Evolutionary conservation across 169 alveolate genomes (phyloP).

Genomic region (Plasmodium falciparum): DNA sequence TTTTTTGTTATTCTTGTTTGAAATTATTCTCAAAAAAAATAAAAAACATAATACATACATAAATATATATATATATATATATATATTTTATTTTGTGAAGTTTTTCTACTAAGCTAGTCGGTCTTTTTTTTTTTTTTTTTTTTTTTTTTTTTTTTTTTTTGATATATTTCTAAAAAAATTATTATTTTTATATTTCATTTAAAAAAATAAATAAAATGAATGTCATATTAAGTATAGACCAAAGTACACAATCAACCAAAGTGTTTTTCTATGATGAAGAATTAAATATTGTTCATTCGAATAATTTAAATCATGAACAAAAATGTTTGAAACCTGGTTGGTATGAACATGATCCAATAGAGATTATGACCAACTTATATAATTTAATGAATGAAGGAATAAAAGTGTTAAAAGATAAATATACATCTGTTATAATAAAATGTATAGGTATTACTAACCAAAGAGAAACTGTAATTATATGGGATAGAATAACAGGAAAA

Average conservation of each 20-base stretch:
- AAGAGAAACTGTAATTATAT: constrained; percentile 90
- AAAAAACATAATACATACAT: too few relatives aligned
- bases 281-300: constrained; percentile 74
- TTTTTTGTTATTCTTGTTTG: too few relatives aligned
- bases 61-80: too few relatives aligned
- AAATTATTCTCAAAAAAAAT: too few relatives aligned
- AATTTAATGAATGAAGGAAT: constrained; percentile 84
- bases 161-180: neutral
- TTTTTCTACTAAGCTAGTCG: too few relatives aligned
- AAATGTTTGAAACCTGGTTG: constrained; percentile 88
- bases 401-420: constrained; percentile 64
- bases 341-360: constrained; percentile 90
- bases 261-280: constrained; percentile 84
- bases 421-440: constrained; percentile 67
- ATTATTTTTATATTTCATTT: too few relatives aligned
- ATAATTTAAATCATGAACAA: constrained; percentile 82
- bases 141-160: too few relatives aligned
- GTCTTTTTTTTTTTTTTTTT: too few relatives aligned
- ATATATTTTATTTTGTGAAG: too few relatives aligned
- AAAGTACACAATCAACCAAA: constrained; percentile 92
- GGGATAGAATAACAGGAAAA: constrained; percentile 90
- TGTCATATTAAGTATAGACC: constrained; percentile 85
- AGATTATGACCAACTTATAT: constrained; percentile 82
- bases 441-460: constrained; percentile 91
- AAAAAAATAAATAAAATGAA: constrained; percentile 39